Conservation (phyloP, 495 filamentous ascomycete genomes). For the Penicillium robsamsonii region DNA sequence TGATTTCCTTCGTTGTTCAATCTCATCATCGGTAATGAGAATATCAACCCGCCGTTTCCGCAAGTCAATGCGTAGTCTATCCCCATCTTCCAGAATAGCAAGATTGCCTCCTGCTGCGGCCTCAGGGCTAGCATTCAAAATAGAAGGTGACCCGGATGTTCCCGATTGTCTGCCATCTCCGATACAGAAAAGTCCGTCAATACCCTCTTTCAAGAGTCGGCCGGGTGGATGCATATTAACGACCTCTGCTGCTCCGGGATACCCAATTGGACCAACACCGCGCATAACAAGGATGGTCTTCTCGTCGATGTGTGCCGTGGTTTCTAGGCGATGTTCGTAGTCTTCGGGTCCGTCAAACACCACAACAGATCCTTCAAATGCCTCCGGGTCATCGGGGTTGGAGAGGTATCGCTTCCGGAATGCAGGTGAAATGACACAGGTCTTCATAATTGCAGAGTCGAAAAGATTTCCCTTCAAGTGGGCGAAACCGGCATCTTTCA, state of each 20-base stretch:
- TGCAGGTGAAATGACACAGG: slow-evolving; percentile 50
- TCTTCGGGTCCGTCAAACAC: slow-evolving; percentile 57
- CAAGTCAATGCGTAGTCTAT: slow-evolving; percentile 55
- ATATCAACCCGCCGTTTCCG: slow-evolving; percentile 54
- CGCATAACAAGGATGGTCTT: slow-evolving; percentile 55
- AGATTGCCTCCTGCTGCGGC: slow-evolving; percentile 61
- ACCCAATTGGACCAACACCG: slow-evolving; percentile 51
- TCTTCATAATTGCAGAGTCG: slow-evolving; percentile 58
- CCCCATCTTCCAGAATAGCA: slow-evolving; percentile 52
- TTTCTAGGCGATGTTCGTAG: slow-evolving; percentile 48
- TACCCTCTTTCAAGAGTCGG: slow-evolving; percentile 44
- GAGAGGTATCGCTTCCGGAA: slow-evolving; percentile 49
- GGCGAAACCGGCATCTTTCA: slow-evolving; percentile 49
- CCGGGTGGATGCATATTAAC: slow-evolving; percentile 57
- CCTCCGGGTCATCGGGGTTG: slow-evolving; percentile 49
- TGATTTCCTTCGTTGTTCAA: slow-evolving; percentile 60
- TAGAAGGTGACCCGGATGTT: slow-evolving; percentile 54
- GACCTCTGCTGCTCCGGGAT: slow-evolving; percentile 55
- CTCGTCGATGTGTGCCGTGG: slow-evolving; percentile 45
- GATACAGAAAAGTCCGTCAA: slow-evolving; percentile 54
- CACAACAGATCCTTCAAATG: slow-evolving; percentile 50
- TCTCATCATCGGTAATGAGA: slow-evolving; percentile 55
- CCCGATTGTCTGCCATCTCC: slow-evolving; percentile 56
- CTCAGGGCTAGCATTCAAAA: slow-evolving; percentile 57
- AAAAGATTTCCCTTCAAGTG: slow-evolving; percentile 53